Evolutionary conservation across 805 yeast species (phyloP), one percentile per base, ranked within the genome.

Genomic region (Wickerhamiella kurtzmanii): DNA sequence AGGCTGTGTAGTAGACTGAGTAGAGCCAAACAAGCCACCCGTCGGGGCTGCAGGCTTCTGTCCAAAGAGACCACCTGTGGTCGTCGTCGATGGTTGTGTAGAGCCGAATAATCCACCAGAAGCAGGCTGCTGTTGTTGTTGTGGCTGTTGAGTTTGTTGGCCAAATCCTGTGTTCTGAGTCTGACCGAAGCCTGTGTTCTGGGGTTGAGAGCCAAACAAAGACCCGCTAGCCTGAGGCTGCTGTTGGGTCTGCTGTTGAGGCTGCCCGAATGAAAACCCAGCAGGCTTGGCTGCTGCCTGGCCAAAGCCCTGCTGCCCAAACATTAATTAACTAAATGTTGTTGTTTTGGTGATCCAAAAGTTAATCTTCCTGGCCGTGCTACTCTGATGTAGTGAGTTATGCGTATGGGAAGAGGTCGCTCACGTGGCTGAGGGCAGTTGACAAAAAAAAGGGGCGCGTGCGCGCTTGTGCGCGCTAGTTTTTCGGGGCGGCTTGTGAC

Each of bases 1-100:
- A 6, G 35, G 19, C 15, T 21, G 18, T 3, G n/a, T n/a, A 22
- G 32, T 40, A 21, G 32, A 6, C 32, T 25, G 32, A 11, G 32
- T 11, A 11, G 44, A 41, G 40, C 60, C 60, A 53, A 57, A 53
- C 41, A 54, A 41, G 4, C 53, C 53, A 11, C 51, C 52, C 13
- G 43, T 39, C 15, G 52, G 42, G 37, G 43, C 45, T 19, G 48
- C 40, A 9, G 41, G 41, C 16, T 41, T 4, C 16, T 32, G 16
- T 25, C 38, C 44, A 17, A 43, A 43, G 4, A 41, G 19, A 13
- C 37, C 35, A 17, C 19, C 13, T 15, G 42, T 18, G 18, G 13
- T 25, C 13, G 22, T 18, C 3, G 38, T 36, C 40, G 5, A 35
- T 5, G 41, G 41, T 22, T 38, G 41, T 19, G 21, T 13, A 37